A percentile compares a stretch with the other conserved stretches of the same genome.
Conservation (phyloP, 116 monocot genomes). For the Iris pallida region DNA sequence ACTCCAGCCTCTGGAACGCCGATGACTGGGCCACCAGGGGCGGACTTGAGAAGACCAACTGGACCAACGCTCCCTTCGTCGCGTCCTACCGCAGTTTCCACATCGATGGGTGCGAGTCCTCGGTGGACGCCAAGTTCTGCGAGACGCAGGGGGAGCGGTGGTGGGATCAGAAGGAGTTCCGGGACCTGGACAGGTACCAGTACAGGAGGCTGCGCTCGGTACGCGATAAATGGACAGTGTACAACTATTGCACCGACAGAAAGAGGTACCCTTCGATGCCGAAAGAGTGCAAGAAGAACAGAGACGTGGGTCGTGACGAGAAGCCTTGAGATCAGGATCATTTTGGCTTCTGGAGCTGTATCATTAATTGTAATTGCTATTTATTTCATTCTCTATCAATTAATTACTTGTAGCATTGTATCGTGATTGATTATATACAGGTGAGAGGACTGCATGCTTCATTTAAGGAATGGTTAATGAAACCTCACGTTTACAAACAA, state of each 20-base stretch:
- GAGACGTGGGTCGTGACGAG: slow-evolving; percentile 11
- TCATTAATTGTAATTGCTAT: no score
- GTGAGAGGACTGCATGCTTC: no score
- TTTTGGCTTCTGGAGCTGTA: no score
- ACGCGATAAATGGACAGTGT: slow-evolving; percentile 48
- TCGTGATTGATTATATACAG: no score
- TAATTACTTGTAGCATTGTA: no score
- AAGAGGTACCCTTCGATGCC: slow-evolving; percentile 37
- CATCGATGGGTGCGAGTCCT: slow-evolving; percentile 78
- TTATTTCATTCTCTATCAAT: no score
- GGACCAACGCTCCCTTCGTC: slow-evolving; percentile 66
- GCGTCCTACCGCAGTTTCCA: slow-evolving; percentile 70
- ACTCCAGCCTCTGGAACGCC: slow-evolving; percentile 89
- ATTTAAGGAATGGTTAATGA: no score
- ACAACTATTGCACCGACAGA: slow-evolving; percentile 68
- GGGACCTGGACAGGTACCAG: slow-evolving; percentile 50
- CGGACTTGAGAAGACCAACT: slow-evolving; percentile 81
- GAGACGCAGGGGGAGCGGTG: slow-evolving; percentile 63
- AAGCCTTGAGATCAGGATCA: no score
- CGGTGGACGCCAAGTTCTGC: slow-evolving; percentile 46
- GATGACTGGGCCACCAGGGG: slow-evolving; percentile 87
- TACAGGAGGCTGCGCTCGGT: slow-evolving; percentile 47
- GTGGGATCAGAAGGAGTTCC: slow-evolving; percentile 79
- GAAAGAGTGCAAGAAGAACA: slow-evolving; percentile 52
- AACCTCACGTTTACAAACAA: no score